Percentiles rank a stretch among this genome's conserved stretches.
Conservation (phyloP, 106 monocot species). For the Iris macrosiphon region DNA sequence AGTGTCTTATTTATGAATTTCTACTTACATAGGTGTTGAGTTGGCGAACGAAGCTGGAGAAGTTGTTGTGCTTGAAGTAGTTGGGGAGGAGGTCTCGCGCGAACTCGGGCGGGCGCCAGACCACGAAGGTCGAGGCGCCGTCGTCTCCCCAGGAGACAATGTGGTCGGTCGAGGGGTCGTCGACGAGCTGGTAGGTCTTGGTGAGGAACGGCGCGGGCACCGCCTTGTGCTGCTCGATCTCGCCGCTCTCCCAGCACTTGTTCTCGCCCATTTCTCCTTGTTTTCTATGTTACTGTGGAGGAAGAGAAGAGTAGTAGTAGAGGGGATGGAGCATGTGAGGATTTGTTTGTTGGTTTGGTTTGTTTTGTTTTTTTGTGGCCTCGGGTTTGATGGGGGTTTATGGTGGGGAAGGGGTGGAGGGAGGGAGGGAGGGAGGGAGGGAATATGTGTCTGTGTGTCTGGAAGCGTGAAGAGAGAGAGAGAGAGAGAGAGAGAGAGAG, state of each 20-base stretch:
- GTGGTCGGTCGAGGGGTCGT: constrained; percentile 75
- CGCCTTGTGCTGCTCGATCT: constrained; percentile 34
- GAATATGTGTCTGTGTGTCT: constrained; percentile 23
- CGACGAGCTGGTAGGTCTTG: constrained; percentile 86
- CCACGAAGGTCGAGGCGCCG: constrained; percentile 66
- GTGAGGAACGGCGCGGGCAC: constrained; percentile 84
- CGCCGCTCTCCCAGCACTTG: constrained; percentile 5
- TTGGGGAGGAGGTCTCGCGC: constrained; percentile 83
- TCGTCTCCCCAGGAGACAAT: constrained; percentile 90
- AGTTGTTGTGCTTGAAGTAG: constrained; percentile 91
- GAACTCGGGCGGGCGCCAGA: constrained; percentile 86
- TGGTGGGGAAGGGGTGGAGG: not conserved
- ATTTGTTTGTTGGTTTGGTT: not conserved
- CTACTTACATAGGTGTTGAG: constrained; percentile 72
- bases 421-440: not conserved
- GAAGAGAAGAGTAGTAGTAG: not conserved
- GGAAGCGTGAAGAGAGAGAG: not conserved
- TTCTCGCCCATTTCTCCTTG: constrained; percentile 15
- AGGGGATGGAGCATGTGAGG: not conserved
- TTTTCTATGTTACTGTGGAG: constrained; percentile 9
- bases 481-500: not conserved
- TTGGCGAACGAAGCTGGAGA: constrained; percentile 93
- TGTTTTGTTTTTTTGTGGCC: constrained; percentile 10
- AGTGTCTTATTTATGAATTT: no score
- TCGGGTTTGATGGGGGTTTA: constrained; percentile 13